These are phyloP conservation scores for Globisporangium okanoganense DNA, from an alignment of 352 stramenopile species.

Conservation along the genomic window DNA sequence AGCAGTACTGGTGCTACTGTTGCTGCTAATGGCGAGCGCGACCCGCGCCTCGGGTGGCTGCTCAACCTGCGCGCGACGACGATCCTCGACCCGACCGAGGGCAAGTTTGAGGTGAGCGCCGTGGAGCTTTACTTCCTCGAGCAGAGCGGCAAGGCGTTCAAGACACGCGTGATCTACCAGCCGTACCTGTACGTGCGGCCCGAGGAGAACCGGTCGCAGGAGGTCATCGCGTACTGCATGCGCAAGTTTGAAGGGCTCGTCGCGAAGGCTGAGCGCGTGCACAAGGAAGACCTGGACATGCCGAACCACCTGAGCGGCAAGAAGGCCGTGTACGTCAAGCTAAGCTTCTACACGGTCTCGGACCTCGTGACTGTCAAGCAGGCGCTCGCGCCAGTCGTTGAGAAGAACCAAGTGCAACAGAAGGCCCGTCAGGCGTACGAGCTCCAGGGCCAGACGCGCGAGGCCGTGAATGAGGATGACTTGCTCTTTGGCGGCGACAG, in stretches of 20 bases:
- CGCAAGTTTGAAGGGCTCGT: conserved; percentile 87
- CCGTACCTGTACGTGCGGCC: conserved; percentile 97
- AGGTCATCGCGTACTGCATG: conserved; percentile 79
- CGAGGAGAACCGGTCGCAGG: conserved; percentile 52
- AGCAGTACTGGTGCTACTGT: background rate
- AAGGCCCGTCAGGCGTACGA: conserved; percentile 67
- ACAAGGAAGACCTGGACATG: conserved; percentile 90
- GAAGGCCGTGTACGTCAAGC: conserved; percentile 85
- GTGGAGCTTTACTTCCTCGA: conserved; percentile 96
- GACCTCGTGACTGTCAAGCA: conserved; percentile 71
- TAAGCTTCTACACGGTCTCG: conserved; percentile 84
- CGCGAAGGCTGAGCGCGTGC: conserved; percentile 61
- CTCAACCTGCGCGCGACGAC: conserved; percentile 65
- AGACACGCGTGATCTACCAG: conserved; percentile 93
- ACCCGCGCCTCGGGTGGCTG: conserved; percentile 59
- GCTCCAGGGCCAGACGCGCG: conserved; percentile 37
- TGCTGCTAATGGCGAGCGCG: conserved; percentile 1
- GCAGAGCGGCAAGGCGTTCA: conserved; percentile 93
- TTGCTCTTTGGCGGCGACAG: conserved; percentile 27
- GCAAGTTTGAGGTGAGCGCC: conserved; percentile 82
- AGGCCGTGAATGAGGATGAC: conserved; percentile 43
- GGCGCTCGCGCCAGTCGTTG: conserved; percentile 52
- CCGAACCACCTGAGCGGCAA: conserved; percentile 87
- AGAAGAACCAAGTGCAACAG: conserved; percentile 62
- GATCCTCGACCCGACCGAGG: conserved; percentile 47